Evolutionary conservation across 495 filamentous ascomycete species (phyloP).

Genomic region (Chaetomium tenue): DNA sequence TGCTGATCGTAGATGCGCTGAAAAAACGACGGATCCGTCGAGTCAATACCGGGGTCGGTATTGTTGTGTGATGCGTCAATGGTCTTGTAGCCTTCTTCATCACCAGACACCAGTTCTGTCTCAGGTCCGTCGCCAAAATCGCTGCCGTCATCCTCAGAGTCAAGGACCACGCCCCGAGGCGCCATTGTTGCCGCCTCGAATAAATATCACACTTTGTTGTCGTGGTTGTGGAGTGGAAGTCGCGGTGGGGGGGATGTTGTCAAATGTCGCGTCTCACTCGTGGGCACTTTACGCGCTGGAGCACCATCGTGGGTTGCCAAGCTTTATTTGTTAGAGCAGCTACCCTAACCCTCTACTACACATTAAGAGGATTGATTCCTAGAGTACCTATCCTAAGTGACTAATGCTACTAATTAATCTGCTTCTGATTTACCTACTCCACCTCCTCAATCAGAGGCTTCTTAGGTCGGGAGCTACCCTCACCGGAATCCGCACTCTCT

Average conservation of each 20-base stretch:
- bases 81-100: slow-evolving; percentile 11
- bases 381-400: too few relatives aligned
- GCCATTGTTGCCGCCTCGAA: slow-evolving; percentile 21
- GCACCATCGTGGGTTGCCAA: neutral
- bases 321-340: too few relatives aligned
- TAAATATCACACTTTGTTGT: neutral
- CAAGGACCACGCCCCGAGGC: slow-evolving; percentile 30
- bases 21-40: slow-evolving; percentile 35
- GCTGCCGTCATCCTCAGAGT: slow-evolving; percentile 36
- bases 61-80: slow-evolving; percentile 7
- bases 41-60: slow-evolving; percentile 22
- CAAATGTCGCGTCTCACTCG: neutral
- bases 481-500: slow-evolving; percentile 18
- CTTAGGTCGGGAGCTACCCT: slow-evolving; percentile 28
- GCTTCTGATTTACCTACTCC: slow-evolving; percentile 30
- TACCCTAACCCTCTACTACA: slow-evolving; percentile 15
- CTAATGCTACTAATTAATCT: too few relatives aligned
- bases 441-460: slow-evolving; percentile 49
- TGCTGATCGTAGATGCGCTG: slow-evolving; percentile 33
- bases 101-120: neutral
- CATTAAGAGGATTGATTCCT: too few relatives aligned
- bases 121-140: slow-evolving; percentile 23
- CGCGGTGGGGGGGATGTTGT: neutral
- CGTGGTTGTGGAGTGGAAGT: neutral
- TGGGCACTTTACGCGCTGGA: slow-evolving; percentile 10